These are phyloP conservation scores for Zopfochytrium polystomum DNA, from an alignment of 371 early-diverging fungal genomes.

Conservation along the genomic window DNA sequence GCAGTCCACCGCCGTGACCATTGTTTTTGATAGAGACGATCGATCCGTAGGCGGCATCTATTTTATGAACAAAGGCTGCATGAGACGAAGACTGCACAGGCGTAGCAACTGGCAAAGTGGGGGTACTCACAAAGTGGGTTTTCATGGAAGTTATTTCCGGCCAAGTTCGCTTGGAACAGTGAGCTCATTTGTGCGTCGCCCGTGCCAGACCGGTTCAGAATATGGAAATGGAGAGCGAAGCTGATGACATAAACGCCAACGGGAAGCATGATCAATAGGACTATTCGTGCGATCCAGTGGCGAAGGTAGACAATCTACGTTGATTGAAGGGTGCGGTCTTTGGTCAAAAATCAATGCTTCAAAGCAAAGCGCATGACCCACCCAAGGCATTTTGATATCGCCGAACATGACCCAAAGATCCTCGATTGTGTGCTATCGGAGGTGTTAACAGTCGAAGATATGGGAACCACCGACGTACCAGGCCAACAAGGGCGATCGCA, in stretches of 20 bases:
- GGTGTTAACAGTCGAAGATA: no score
- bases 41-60: conserved; percentile 94
- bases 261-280: conserved; percentile 86
- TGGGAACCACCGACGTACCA: conserved; percentile 44
- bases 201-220: conserved; percentile 81
- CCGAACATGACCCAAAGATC: conserved; percentile 93
- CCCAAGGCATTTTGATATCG: conserved; percentile 69
- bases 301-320: conserved; percentile 57
- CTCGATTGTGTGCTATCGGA: conserved; percentile 83
- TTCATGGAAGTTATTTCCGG: conserved; percentile 72
- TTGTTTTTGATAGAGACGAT: conserved; percentile 87
- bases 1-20: conserved; percentile 88
- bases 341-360: conserved; percentile 7
- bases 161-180: conserved; percentile 94
- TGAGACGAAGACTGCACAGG: no score
- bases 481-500: conserved; percentile 90
- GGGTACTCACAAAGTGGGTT: conserved; percentile 77
- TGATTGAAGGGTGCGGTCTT: conserved; percentile 5
- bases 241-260: conserved; percentile 81
- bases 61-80: background rate
- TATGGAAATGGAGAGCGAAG: conserved; percentile 89
- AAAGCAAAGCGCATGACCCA: no score
- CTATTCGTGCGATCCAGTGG: conserved; percentile 78
- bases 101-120: no score
- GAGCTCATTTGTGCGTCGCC: conserved; percentile 99